Base-by-base conservation (phyloP, 805 yeast species). In the Debaryomyces maramus region DNA sequence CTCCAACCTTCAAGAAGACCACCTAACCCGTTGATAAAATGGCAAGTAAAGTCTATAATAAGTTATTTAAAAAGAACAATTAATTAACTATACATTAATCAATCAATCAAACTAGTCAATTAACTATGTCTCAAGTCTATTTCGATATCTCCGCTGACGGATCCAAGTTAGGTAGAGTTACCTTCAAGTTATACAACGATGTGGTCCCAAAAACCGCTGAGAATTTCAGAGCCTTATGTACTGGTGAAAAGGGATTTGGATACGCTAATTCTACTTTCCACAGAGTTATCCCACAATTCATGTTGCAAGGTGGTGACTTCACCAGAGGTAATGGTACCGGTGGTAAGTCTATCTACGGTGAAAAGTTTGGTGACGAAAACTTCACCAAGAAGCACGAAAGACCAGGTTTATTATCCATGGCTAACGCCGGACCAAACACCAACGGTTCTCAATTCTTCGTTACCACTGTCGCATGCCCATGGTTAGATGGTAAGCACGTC, bases 191-290 rank as follows among this genome's bases (percentile, higher is more conserved):
- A 58, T 68, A 67, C 61, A 58, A 63, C 59, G 71, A 69, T 41
- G 84, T 75, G 55, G 73, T 67, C 23, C 91, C 91, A 67, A 83
- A 83, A 76, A 84, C 90, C 38, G 75, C 86, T 52, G 88, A 82
- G 67, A 84, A 84, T 69, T 84, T 84, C 78, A 78, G 86, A 73
- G 88, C 89, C 41, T 67, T 84, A 55, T 79, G 85, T 63, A 84
- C 96, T 48, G 96, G 97, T 55, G 96, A 88, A 75, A 85, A 88
- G 79, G 98, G 97, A 47, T 86, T 73, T 58, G 96, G 96, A 45
- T 89, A 83, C 80, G 82, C 83, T 63, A 78, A 76, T 58, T 86
- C 95, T 36, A 74, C 82, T 51, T 90, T 91, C 93, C 97, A 90
- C 88, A 85, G 97, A 76, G 95, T 90, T 51, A 89, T 89, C 60